Conservation (phyloP, 2,329 filamentous ascomycete genomes). For the Paecilomyces dactylethromorphus region DNA sequence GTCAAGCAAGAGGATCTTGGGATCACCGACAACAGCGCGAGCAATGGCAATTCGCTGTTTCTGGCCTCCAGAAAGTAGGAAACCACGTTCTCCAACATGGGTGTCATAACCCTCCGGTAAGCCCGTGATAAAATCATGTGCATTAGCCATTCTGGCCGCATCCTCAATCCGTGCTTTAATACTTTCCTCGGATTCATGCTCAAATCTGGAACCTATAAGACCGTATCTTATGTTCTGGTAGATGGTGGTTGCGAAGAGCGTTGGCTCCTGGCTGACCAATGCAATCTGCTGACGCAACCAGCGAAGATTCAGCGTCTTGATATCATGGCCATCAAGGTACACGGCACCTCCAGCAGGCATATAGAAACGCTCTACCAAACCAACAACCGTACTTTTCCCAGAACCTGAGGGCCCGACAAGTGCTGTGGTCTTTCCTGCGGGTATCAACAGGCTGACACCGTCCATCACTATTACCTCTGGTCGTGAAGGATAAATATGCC, state of each 20-base stretch:
- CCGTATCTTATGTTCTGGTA: slow-evolving; percentile 86
- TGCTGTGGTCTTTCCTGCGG: slow-evolving; percentile 86
- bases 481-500: slow-evolving; percentile 90
- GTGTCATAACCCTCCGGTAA: slow-evolving; percentile 89
- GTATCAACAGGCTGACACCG: slow-evolving; percentile 69
- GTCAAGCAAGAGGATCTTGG: slow-evolving; percentile 85
- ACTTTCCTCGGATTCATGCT: slow-evolving; percentile 61
- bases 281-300: slow-evolving; percentile 92
- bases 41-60: slow-evolving; percentile 97
- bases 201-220: slow-evolving; percentile 74
- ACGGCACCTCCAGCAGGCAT: slow-evolving; percentile 75
- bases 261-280: slow-evolving; percentile 87
- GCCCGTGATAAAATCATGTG: slow-evolving; percentile 78
- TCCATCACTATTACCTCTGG: slow-evolving; percentile 87
- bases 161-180: slow-evolving; percentile 66
- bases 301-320: slow-evolving; percentile 72
- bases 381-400: slow-evolving; percentile 91
- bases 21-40: slow-evolving; percentile 80
- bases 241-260: slow-evolving; percentile 83
- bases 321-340: slow-evolving; percentile 74
- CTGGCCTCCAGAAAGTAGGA: slow-evolving; percentile 87
- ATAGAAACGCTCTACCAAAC: slow-evolving; percentile 90
- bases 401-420: slow-evolving; percentile 90
- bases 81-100: slow-evolving; percentile 90
- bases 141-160: slow-evolving; percentile 85